Conservation (phyloP, 345 rosid species). For the Corchorus olitorius region DNA sequence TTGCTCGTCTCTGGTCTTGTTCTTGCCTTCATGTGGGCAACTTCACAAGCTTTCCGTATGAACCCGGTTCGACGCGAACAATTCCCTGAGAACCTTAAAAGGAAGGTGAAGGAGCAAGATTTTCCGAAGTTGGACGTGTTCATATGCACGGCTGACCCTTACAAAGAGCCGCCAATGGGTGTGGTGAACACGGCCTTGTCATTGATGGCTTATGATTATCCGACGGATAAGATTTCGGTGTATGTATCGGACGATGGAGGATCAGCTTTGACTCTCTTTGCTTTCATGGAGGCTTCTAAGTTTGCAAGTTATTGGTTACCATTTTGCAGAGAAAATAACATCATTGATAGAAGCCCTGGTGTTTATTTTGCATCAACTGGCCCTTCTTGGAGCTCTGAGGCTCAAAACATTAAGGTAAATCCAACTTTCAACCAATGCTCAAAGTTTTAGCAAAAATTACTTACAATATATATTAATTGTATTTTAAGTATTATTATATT, state of each 20-base stretch:
- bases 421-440: not conserved
- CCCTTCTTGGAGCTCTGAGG: slow-evolving; percentile 17
- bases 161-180: slow-evolving; percentile 76
- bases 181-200: slow-evolving; percentile 78
- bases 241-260: slow-evolving; percentile 89
- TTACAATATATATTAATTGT: too few relatives aligned
- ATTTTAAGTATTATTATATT: too few relatives aligned
- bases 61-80: slow-evolving; percentile 43
- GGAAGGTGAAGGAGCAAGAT: slow-evolving; percentile 26
- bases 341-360: slow-evolving; percentile 56
- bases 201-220: slow-evolving; percentile 77
- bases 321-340: slow-evolving; percentile 49
- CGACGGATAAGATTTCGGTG: slow-evolving; percentile 63
- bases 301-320: slow-evolving; percentile 78
- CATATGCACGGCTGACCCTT: slow-evolving; percentile 88
- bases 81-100: slow-evolving; percentile 46
- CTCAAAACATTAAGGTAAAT: slow-evolving; percentile 50
- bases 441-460: too few relatives aligned
- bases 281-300: slow-evolving; percentile 70
- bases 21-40: slow-evolving; percentile 70
- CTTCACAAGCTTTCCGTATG: slow-evolving; percentile 39
- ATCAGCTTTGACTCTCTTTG: slow-evolving; percentile 64
- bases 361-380: slow-evolving; percentile 47
- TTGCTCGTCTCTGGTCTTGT: slow-evolving; percentile 50
- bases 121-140: slow-evolving; percentile 67